These are phyloP conservation scores for Colletotrichum shisoi DNA, from an alignment of 2,329 filamentous ascomycete genomes.

Conservation along the genomic window DNA sequence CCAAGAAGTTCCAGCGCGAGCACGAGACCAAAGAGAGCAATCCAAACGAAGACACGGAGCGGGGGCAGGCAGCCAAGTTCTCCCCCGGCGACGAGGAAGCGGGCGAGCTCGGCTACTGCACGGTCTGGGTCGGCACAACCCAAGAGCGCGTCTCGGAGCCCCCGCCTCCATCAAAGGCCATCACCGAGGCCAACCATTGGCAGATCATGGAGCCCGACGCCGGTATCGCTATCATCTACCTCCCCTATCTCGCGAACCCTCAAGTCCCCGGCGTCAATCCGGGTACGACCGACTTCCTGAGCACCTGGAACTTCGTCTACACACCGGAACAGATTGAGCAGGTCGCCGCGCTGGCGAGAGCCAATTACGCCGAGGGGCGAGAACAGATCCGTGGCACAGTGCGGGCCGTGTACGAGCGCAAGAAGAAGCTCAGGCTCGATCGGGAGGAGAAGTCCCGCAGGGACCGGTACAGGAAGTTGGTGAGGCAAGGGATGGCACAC, in stretches of 20 bases:
- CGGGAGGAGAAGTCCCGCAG: conserved; percentile 53
- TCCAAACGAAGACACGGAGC: conserved; percentile 42
- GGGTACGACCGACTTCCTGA: conserved; percentile 82
- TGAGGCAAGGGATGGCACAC: conserved; percentile 61
- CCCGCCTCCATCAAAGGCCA: conserved; percentile 59
- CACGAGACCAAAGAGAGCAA: conserved; percentile 42
- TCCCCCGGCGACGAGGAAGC: conserved; percentile 55
- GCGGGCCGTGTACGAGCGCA: conserved; percentile 89
- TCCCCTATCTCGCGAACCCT: conserved; percentile 82
- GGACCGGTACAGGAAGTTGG: conserved; percentile 56
- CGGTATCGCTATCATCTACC: conserved; percentile 88
- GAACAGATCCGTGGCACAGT: conserved; percentile 81
- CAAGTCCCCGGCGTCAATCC: conserved; percentile 85
- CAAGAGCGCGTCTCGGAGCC: conserved; percentile 71
- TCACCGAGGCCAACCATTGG: conserved; percentile 72
- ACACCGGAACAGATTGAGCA: conserved; percentile 87
- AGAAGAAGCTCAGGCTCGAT: conserved; percentile 73
- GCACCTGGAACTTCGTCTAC: conserved; percentile 98
- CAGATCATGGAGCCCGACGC: conserved; percentile 77
- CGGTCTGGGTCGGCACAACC: conserved; percentile 89
- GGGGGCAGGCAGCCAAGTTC: conserved; percentile 50
- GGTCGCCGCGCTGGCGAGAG: conserved; percentile 80
- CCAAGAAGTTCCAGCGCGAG: conserved; percentile 57
- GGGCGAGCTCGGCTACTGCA: conserved; percentile 85
- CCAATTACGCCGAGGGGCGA: conserved; percentile 85